These are phyloP conservation scores for Pythium scleroteichum DNA, from an alignment of 352 stramenopile species.

Conservation along the genomic window DNA sequence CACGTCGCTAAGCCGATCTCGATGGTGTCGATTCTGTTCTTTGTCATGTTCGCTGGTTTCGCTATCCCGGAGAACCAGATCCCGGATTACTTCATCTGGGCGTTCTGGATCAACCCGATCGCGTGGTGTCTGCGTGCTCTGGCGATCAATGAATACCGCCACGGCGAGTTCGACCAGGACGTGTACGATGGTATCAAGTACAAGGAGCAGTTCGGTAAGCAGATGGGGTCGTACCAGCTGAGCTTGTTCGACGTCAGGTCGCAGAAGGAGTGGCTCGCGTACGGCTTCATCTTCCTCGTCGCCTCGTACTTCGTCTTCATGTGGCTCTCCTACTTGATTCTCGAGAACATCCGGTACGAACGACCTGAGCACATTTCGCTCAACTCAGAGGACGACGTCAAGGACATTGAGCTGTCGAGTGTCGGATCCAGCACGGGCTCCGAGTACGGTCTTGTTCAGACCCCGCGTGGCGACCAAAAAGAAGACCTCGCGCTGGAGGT, in stretches of 20 bases:
- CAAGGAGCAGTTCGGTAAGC: constrained; percentile 8
- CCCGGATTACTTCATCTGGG: constrained; percentile 35
- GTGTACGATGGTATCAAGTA: constrained; percentile 27
- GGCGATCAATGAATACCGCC: constrained; percentile 30
- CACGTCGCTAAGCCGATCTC: constrained; percentile 23
- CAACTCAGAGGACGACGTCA: background rate
- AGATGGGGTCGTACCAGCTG: constrained; percentile 29
- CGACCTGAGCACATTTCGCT: background rate
- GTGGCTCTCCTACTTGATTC: constrained; percentile 17
- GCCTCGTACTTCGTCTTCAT: constrained; percentile 28
- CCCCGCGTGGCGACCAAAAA: background rate
- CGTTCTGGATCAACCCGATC: constrained; percentile 47
- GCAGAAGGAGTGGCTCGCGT: constrained; percentile 20
- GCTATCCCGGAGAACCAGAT: constrained; percentile 30
- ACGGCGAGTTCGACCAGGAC: constrained; percentile 16
- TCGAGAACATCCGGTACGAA: constrained; percentile 30
- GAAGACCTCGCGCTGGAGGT: background rate
- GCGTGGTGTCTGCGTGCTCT: constrained; percentile 32
- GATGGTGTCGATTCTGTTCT: constrained; percentile 28
- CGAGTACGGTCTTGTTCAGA: background rate
- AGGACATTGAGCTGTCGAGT: background rate
- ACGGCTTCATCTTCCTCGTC: constrained; percentile 23
- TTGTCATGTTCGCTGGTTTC: constrained; percentile 37
- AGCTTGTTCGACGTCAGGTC: constrained; percentile 20
- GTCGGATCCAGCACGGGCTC: background rate